Base-by-base conservation (phyloP, 345 rosid genomes). In the Raphanus raphanistrum region DNA sequence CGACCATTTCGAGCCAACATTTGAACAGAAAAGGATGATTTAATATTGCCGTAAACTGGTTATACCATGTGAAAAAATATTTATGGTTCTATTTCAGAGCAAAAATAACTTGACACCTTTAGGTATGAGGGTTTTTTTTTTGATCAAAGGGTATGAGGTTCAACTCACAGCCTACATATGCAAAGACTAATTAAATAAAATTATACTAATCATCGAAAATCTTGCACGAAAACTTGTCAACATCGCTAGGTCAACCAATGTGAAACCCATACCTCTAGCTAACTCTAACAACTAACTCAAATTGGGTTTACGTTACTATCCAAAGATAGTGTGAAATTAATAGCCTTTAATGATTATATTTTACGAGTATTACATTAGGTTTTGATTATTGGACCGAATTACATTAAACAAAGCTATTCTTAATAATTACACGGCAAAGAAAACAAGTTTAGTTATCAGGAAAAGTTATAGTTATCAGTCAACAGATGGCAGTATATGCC, bases 221-320 rank as follows among this genome's bases (percentile, higher is more conserved):
- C 3, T 65, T 36, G 68, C 52, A 65, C 36, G 26, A 41, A 4
- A 41, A 41, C 70, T 66, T 41, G 33, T 66, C 70, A 66, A 70
- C 48, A 70, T 54, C 29, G 12, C 48, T 54, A 70, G 52, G 63
- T 70, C 63, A 69, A 70, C 50, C 32, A 54, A 21, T 70, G 73
- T 70, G 50, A 17, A 32, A 55, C 63, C 28, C 32, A 48, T 6
- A 66, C 33, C 6, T 36, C 35, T 66, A 43, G 57, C 57, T 12
- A 60, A 27, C 31, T 55, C 28, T 21, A 55, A 21, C 28, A 1
- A 35, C 57, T 25, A 60, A 27, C 31, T 55, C 61, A 8, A 55
- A 21, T 8, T 33, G 28, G n/a, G 28, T 35, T 64, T 35, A 64
- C 50, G 15, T 64, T 64, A 17, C 38, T 64, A 64, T 36, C 41